Evolutionary conservation across 78 protist genomes (phyloP).

Genomic region (Anaeramoeba flamelloides): DNA sequence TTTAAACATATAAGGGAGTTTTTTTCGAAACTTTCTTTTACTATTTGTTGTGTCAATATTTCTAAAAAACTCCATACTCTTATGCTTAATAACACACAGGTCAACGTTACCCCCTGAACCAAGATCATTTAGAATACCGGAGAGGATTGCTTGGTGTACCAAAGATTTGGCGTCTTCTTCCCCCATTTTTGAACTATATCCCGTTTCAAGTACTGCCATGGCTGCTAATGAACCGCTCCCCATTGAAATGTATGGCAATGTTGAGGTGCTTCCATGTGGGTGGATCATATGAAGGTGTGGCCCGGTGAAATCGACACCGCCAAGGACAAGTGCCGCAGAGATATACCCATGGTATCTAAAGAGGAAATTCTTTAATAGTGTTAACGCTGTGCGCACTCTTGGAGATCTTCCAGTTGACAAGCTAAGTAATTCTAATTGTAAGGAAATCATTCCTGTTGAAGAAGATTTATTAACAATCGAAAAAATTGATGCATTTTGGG

Average conservation of each 20-base stretch:
- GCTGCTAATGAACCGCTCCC: constrained; percentile 97
- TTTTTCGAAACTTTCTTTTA: too few relatives aligned
- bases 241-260: constrained; percentile 90
- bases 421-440: constrained; percentile 44
- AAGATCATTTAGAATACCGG: constrained; percentile 93
- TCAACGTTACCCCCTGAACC: constrained; percentile 91
- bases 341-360: constrained; percentile 76
- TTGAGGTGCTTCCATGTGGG: constrained; percentile 83
- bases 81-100: constrained; percentile 75
- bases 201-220: constrained; percentile 78
- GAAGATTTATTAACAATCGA: too few relatives aligned
- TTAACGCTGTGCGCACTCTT: constrained; percentile 75
- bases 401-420: constrained; percentile 51
- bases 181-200: constrained; percentile 48
- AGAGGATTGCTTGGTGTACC: constrained; percentile 63
- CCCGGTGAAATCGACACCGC: constrained; percentile 86
- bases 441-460: constrained; percentile 31
- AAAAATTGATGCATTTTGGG: too few relatives aligned
- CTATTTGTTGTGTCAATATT: too few relatives aligned
- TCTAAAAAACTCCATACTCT: too few relatives aligned
- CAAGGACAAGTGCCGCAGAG: constrained; percentile 86
- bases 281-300: constrained; percentile 64
- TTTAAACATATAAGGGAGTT: too few relatives aligned
- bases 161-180: constrained; percentile 70
- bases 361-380: constrained; percentile 65